Evolutionary conservation across 2,329 filamentous ascomycete species (phyloP), one percentile per base, ranked within the genome.

Genomic region (Neofusicoccum laricinum): DNA sequence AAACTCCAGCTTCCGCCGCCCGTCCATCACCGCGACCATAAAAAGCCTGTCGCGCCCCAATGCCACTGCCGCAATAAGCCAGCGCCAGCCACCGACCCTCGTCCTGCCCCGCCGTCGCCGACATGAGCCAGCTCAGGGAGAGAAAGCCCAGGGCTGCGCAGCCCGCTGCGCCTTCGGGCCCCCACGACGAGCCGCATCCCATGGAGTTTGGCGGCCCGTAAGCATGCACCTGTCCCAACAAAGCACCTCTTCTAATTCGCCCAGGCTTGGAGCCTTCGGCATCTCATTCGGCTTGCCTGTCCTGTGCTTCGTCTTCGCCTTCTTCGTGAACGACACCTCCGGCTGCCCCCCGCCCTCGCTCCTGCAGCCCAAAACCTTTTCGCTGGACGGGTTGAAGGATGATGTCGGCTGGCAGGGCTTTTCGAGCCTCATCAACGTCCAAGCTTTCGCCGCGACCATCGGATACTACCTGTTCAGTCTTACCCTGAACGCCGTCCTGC

Each of bases 321-420:
- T 97, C 74, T 82, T 90, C 71, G 97, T 94, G 84, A 98, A 97
- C 80, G 93, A 98, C 76, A 82, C 96, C 68, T 90, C 92, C 8
- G 94, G 95, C 65, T 98, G 95, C 74, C 95, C 94, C 51, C 89
- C 91, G 2, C 92, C 93, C 3, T 92, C 91, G 3, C 83, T 94
- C 8, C 84, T 96, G 41, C 83, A 85, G 69, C 93, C 91, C 36
- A 88, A 85, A 64, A 90, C 86, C 8, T 79, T 97, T 66, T 88
- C 88, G 46, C 80, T 93, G 53, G 85, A 89, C 19, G 85, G 86
- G 70, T 80, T 97, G 69, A 95, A 94, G 80, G 75, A 81, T 63
- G 92, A 97, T 72, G 86, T 92, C 48, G 92, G 90, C 70, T 97
- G 93, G 92, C 90, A 89, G 69, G 93, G 93, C 38, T 75, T 93